Conservation (phyloP, 2,329 filamentous ascomycete genomes). For the Emergomyces africanus region DNA sequence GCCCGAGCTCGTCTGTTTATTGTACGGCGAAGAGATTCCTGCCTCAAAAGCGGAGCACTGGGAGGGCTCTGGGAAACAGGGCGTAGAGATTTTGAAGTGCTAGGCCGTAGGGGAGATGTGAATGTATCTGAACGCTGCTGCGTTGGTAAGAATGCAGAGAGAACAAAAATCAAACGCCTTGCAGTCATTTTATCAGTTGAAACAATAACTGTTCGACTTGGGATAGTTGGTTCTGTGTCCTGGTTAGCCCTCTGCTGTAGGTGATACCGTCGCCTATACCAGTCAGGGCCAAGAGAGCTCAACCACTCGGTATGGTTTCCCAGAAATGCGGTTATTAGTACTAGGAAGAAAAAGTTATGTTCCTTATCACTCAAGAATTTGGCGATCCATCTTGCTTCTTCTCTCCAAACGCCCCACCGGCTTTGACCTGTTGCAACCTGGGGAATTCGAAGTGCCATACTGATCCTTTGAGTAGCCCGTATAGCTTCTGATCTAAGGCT, state of each 20-base stretch:
- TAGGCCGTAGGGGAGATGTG: slow-evolving; percentile 27
- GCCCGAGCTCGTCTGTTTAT: slow-evolving; percentile 39
- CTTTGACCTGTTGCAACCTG: slow-evolving; percentile 46
- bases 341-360: slow-evolving; percentile 48
- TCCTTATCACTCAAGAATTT: slow-evolving; percentile 42
- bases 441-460: slow-evolving; percentile 43
- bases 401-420: slow-evolving; percentile 48
- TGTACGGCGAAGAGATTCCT: slow-evolving; percentile 41
- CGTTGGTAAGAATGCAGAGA: slow-evolving; percentile 46
- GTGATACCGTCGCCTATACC: slow-evolving; percentile 40
- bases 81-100: slow-evolving; percentile 34
- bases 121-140: slow-evolving; percentile 28
- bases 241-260: slow-evolving; percentile 38
- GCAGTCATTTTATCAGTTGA: slow-evolving; percentile 48
- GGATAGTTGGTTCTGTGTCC: slow-evolving; percentile 35
- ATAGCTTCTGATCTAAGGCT: slow-evolving; percentile 36
- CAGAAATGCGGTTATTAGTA: slow-evolving; percentile 46
- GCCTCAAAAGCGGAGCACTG: slow-evolving; percentile 35
- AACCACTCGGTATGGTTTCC: slow-evolving; percentile 50
- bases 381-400: slow-evolving; percentile 47
- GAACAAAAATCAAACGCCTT: slow-evolving; percentile 44
- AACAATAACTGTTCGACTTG: slow-evolving; percentile 44
- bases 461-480: slow-evolving; percentile 37
- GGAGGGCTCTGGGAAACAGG: slow-evolving; percentile 43
- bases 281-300: slow-evolving; percentile 40